Evolutionary conservation across 768 basidiomycete species (phyloP), one percentile per base, ranked within the genome.

Genomic region (Boletus insuetus): DNA sequence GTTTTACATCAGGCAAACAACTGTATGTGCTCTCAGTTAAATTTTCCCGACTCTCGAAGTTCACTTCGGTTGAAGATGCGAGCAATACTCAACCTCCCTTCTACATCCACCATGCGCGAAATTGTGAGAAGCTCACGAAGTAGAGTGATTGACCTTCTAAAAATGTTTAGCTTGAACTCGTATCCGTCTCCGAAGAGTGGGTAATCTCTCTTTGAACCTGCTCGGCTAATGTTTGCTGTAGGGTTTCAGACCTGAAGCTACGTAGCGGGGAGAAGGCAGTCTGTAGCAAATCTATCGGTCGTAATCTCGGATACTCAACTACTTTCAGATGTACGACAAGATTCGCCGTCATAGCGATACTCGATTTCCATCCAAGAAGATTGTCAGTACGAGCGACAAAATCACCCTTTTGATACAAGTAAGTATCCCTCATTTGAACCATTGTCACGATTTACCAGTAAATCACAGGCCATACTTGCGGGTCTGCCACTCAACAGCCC

Each of bases 401-500:
- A 79, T 90, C 11, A 85, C 90, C 67, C 66, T 95, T 7, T 73
- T 94, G 40, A 83, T 93, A 6, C 94, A 96, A 73, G 89, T 89
- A 45, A 53, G 70, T 41, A 37, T 22, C 12, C 6, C 6, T 26
- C 5, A 41, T 54, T 26, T 22, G 37, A 51, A 39, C 51, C 22
- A 5, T 35, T 9, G 26, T 46, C 17, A n/a, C 32, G 19, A 19
- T 46, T 29, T 43, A 41, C 51, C 53, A 61, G 26, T 65, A 39
- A 44, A 37, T 24, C 43, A 10, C 56, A 95, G 89, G 86, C 90
- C 35, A 77, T 89, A 40, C 74, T 92, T 19, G 82, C 83, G 16
- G 83, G 87, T 3, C 80, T 94, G 57, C 83, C 87, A 31, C 74
- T 94, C 46, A 84, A 80, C 48, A 71, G 77, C 6, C 71, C 82